Evolutionary conservation across 495 filamentous ascomycete genomes (phyloP), one percentile per base, ranked within the genome.

Genomic region (Penicillium tannophilum): DNA sequence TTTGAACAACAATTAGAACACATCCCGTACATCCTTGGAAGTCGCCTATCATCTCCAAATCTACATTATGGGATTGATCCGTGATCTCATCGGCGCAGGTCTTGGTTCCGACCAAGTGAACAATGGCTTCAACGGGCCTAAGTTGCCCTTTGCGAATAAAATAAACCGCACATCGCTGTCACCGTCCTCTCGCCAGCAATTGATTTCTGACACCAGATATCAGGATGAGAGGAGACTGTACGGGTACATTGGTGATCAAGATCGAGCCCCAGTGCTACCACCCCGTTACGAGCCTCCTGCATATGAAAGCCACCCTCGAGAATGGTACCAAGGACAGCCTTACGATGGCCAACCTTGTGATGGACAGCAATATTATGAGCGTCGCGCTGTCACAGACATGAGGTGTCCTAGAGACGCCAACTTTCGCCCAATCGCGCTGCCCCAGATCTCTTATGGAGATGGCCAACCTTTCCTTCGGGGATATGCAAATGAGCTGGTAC

Each of bases 401-500:
- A 30, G 49, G 30, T 36, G 14, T 12, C 35, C 30, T 0, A 39
- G 28, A 23, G 31, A 52, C 20, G 17, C 16, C 19, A 20, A 14
- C 5, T 52, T 52, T 10, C 49, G 31, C 19, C 49, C 49, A 23
- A 31, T 52, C 19, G 49, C 49, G 19, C 19, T 52, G 31, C 49
- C 49, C 16, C 49, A 52, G 31, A 39, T 52, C 20, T 14, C 49
- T 20, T 52, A 52, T 35, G 49, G 49, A 19, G 28, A 52, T 11
- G 49, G 33, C 36, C 49, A 52, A 23, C 49, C 49, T 36, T 52
- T 52, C 16, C 49, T 52, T 52, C 49, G 49, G 16, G 49, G 49
- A 11, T 52, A 52, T 30, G 0, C 49, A 19, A 35, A 20, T 6
- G 49, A 52, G 3, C 49, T 52, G 1, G 14, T 30, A 2, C 30